Conservation (phyloP, 768 basidiomycete genomes). For the Suillus clintonianus region DNA sequence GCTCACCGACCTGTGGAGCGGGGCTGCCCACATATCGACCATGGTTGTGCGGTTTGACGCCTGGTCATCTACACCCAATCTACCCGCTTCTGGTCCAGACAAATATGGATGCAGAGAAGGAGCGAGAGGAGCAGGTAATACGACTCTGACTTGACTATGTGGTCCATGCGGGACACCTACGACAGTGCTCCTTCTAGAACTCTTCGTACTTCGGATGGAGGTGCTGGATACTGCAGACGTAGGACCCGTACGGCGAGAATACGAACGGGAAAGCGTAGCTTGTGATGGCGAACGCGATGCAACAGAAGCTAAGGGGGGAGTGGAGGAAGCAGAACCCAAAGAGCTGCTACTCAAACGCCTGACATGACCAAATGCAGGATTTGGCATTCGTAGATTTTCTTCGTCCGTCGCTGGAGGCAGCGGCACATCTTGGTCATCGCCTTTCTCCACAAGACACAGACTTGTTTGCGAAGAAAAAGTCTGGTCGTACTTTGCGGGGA, state of each 20-base stretch:
- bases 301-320: constrained; percentile 20
- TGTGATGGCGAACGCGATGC: constrained; percentile 11
- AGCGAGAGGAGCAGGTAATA: constrained; percentile 68
- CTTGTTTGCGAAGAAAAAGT: constrained; percentile 16
- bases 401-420: constrained; percentile 1
- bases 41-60: constrained; percentile 24
- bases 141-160: constrained; percentile 62
- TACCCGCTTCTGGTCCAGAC: constrained; percentile 13
- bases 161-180: constrained; percentile 65
- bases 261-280: constrained; percentile 10
- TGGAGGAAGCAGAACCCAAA: constrained; percentile 16
- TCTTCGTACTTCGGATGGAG: constrained; percentile 32
- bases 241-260: constrained; percentile 33
- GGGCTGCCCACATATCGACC: constrained; percentile 40
- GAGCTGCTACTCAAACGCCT: constrained; percentile 11
- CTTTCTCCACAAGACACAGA: constrained; percentile 16
- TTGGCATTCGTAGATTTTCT: constrained; percentile 2
- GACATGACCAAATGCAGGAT: background rate
- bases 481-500: constrained; percentile 21
- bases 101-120: constrained; percentile 32
- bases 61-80: constrained; percentile 10
- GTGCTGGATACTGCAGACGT: constrained; percentile 40
- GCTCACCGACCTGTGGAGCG: constrained; percentile 12
- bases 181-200: constrained; percentile 37
- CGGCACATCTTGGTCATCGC: constrained; percentile 12